Evolutionary conservation across 768 basidiomycete species (phyloP), one percentile per base, ranked within the genome.

Genomic region (Tephrocybe sp.): DNA sequence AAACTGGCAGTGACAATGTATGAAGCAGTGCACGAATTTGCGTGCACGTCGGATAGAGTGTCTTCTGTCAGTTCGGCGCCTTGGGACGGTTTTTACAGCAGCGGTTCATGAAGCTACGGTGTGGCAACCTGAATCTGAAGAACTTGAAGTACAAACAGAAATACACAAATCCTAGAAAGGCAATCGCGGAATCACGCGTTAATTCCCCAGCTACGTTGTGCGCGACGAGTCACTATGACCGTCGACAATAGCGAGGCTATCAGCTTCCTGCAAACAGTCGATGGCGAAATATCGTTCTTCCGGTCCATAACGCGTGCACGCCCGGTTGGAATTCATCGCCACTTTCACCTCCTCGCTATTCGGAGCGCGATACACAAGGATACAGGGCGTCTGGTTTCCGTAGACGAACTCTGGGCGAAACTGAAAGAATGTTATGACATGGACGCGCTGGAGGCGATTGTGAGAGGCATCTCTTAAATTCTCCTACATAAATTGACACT

Each of bases 211-310:
- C 19, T 45, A 36, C 45, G 41, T 34, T 48, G 43, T 32, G 34
- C 40, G 22, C 41, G 37, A 27, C 31, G 49, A 42, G 47, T 38
- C 47, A 15, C 35, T 41, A 63, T 63, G 57, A 49, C 56, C 36
- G 57, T 55, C 43, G 50, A 60, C 35, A 60, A 59, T 26, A 52
- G 41, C 40, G 56, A 60, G 3, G 47, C 53, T 21, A 39, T 53
- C 11, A 60, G 67, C 19, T 84, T 86, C 61, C 80, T 93, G 32
- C 77, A 85, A 61, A 83, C 80, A 6, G 79, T 90, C 45, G 82
- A 86, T 57, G 92, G 92, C 32, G 92, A 94, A 66, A 89, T 92
- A 39, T 77, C 87, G 8, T 87, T 94, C 68, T 92, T 93, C 64
- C 81, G 87, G 42, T 86, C 88, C 6, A 73, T 92, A 44, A 89